These are phyloP conservation scores for Laetiporus sulphureus DNA, from an alignment of 1,284 basidiomycete species.

Conservation along the genomic window DNA sequence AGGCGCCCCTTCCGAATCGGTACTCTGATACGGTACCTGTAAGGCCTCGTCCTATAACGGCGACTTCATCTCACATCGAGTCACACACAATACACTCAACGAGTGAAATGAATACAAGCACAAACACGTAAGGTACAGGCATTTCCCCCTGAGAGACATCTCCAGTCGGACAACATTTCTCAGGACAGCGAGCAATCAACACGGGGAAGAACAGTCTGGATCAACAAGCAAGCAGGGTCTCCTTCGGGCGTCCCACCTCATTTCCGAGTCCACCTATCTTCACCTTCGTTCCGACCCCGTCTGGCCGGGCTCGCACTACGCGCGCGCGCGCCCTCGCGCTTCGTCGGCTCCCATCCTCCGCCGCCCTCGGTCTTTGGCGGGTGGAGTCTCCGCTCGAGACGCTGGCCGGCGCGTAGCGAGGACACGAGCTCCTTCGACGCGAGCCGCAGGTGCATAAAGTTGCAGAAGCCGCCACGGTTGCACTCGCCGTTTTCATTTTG, in stretches of 20 bases:
- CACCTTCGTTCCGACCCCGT: constrained; percentile 56
- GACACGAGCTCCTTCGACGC: constrained; percentile 79
- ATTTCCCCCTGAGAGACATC: no score
- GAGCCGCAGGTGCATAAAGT: constrained; percentile 96
- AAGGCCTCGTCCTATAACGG: no score
- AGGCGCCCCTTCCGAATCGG: no score
- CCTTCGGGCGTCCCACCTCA: constrained; percentile 12
- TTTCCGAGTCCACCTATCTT: constrained; percentile 59
- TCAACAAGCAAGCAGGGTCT: neutral
- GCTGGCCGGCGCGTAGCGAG: constrained; percentile 76
- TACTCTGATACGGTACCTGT: no score
- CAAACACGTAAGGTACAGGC: no score
- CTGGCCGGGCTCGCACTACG: constrained; percentile 68
- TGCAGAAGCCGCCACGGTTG: constrained; percentile 95
- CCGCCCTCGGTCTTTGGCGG: constrained; percentile 54
- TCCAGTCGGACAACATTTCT: no score
- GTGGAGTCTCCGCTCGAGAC: constrained; percentile 72
- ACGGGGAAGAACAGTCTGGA: neutral
- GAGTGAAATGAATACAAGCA: no score
- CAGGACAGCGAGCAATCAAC: neutral
- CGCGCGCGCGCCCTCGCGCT: constrained; percentile 52
- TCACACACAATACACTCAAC: no score
- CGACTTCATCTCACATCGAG: no score
- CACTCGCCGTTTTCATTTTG: constrained; percentile 98
- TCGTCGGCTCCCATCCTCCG: constrained; percentile 76